Evolutionary conservation across 2,329 filamentous ascomycete species (phyloP).

Genomic region (Monosporascus sp.): DNA sequence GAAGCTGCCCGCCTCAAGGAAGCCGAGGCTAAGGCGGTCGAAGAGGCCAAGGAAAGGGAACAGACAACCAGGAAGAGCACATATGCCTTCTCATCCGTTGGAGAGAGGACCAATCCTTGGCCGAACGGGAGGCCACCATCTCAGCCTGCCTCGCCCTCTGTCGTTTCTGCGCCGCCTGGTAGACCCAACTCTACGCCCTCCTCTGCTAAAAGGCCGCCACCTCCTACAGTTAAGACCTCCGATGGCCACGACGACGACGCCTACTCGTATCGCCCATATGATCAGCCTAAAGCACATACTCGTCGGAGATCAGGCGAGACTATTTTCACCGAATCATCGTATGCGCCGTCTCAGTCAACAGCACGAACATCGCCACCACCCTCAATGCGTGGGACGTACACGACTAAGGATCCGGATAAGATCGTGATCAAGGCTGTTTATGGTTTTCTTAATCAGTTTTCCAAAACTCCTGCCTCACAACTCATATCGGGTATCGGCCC

Average conservation of each 20-base stretch:
- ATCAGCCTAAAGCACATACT: slow-evolving; percentile 55
- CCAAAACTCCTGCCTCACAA: slow-evolving; percentile 84
- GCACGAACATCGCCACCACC: slow-evolving; percentile 78
- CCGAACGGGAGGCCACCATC: slow-evolving; percentile 53
- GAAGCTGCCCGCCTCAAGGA: slow-evolving; percentile 20
- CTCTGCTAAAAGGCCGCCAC: slow-evolving; percentile 20
- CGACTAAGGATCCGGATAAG: slow-evolving; percentile 88
- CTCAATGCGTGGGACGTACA: slow-evolving; percentile 71
- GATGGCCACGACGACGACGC: slow-evolving; percentile 59
- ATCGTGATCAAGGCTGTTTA: slow-evolving; percentile 94
- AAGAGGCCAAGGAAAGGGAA: slow-evolving; percentile 23
- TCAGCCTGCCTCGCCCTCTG: slow-evolving; percentile 26
- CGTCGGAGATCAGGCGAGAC: slow-evolving; percentile 65
- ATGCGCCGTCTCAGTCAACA: slow-evolving; percentile 78
- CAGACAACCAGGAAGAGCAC: slow-evolving; percentile 40
- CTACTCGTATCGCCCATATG: slow-evolving; percentile 74
- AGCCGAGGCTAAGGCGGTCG: slow-evolving; percentile 18
- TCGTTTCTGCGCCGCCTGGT: slow-evolving; percentile 2
- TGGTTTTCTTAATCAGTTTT: slow-evolving; percentile 82
- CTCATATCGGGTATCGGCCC: slow-evolving; percentile 77
- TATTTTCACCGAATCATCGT: slow-evolving; percentile 77
- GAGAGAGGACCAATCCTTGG: slow-evolving; percentile 67
- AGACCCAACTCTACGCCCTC: slow-evolving; percentile 15
- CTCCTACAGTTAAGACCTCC: slow-evolving; percentile 49
- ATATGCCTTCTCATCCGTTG: slow-evolving; percentile 61